Percentiles rank a stretch among this genome's conserved stretches.
Evolutionary conservation across 306 rosid species (phyloP).

Genomic region (Ammopiptanthus mongolicus): DNA sequence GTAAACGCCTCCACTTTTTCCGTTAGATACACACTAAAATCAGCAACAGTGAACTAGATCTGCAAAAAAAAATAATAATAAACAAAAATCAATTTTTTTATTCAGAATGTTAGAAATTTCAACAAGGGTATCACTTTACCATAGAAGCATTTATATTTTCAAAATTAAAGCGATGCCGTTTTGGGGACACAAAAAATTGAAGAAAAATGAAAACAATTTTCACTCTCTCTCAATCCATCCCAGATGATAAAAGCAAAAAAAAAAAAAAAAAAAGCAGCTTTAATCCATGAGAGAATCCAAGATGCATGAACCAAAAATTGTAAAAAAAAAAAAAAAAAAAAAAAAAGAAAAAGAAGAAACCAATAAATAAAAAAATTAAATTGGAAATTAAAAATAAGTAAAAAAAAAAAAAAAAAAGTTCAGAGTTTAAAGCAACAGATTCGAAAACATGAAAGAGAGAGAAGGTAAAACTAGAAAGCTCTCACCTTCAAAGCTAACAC

Average conservation of each 20-base stretch:
- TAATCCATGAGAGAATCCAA: conserved; percentile 53
- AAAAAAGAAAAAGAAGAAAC: background rate
- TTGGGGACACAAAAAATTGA: background rate
- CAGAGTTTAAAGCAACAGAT: conserved; percentile 41
- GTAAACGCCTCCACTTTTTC: conserved; percentile 38
- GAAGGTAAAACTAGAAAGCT: conserved; percentile 14
- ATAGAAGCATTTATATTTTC: conserved; percentile 21
- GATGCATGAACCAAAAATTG: conserved; percentile 56
- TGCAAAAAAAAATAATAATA: conserved; percentile 32
- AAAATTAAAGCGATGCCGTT: no score
- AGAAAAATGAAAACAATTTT: conserved; percentile 27
- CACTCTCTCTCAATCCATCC: background rate
- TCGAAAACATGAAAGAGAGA: conserved; percentile 40
- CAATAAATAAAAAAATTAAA: background rate
- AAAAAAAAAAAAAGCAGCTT: conserved; percentile 46
- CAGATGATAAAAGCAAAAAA: conserved; percentile 29
- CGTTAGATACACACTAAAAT: conserved; percentile 40
- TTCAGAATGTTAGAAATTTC: background rate
- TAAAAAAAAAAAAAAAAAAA: conserved; percentile 8
- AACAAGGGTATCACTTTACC: conserved; percentile 32
- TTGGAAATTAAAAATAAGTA: conserved; percentile 3
- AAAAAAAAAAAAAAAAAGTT: conserved; percentile 22
- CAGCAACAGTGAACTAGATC: conserved; percentile 63
- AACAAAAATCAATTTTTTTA: background rate
- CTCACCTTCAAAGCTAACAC: conserved; percentile 58